Evolutionary conservation across 73 alveolate species (phyloP).

Genomic region (Halteria grandinella): DNA sequence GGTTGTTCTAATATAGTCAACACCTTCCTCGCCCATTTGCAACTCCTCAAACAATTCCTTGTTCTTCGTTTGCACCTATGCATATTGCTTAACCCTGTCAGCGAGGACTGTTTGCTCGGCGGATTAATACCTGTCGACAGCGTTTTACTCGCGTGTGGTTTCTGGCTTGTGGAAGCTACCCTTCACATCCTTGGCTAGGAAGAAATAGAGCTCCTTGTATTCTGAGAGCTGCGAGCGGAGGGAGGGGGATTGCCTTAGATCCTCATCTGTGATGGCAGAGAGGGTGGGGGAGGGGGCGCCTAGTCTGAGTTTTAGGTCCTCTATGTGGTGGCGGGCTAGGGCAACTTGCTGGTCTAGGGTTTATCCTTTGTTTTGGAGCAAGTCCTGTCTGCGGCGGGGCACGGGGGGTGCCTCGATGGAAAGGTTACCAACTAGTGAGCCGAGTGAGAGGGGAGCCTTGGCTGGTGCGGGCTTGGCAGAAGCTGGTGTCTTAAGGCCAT

Average conservation of each 20-base stretch:
- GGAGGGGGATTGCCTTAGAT: no score
- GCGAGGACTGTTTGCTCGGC: not conserved
- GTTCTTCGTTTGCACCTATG: not conserved
- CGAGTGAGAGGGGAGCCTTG: not conserved
- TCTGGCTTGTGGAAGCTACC: slow-evolving; percentile 1
- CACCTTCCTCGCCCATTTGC: slow-evolving; percentile 18
- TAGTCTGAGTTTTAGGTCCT: no score
- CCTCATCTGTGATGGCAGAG: no score
- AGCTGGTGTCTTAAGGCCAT: not conserved
- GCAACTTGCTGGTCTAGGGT: not conserved
- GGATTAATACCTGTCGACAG: not conserved
- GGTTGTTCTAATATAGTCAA: not conserved
- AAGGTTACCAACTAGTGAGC: no score
- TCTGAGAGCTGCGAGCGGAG: slow-evolving; percentile 6
- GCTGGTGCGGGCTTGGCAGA: not conserved
- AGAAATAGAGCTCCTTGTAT: not conserved
- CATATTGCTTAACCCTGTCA: not conserved
- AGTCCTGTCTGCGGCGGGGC: not conserved
- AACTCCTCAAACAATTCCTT: not conserved
- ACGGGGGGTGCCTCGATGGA: not conserved
- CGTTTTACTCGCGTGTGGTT: not conserved
- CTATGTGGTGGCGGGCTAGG: not conserved
- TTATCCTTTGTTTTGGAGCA: not conserved
- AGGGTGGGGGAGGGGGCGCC: no score
- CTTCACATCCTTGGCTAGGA: not conserved